phyloP scores from a whole-genome alignment of 495 filamentous ascomycete species.

The Penicillium argentinense region DNA sequence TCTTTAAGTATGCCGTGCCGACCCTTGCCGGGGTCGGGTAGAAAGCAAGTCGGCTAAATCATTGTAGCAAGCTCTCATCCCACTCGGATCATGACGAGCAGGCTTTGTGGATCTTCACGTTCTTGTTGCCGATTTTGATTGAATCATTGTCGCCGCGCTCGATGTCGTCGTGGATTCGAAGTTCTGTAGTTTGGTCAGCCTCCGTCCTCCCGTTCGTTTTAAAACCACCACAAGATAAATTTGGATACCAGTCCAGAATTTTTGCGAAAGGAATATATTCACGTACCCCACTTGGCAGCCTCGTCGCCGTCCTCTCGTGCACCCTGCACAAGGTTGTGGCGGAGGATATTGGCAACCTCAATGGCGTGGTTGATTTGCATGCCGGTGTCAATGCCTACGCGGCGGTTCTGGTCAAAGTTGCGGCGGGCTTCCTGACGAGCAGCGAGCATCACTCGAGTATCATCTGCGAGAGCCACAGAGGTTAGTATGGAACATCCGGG shows the following conservation, averaged over 20 bases:
- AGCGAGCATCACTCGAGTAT: constrained; percentile 61
- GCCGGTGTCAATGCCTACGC: constrained; percentile 49
- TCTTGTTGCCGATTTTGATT: constrained; percentile 58
- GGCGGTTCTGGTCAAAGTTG: constrained; percentile 66
- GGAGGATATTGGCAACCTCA: constrained; percentile 76
- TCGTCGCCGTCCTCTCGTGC: constrained; percentile 51
- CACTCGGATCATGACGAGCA: constrained; percentile 35
- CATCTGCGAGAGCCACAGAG: constrained; percentile 51
- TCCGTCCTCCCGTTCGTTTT: too few relatives aligned
- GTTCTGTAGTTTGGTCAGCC: constrained; percentile 52
- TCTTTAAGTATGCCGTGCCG: neutral
- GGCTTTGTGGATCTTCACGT: constrained; percentile 47
- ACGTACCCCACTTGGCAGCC: constrained; percentile 64
- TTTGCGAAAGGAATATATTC: neutral
- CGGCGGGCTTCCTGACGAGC: constrained; percentile 69
- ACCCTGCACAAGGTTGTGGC: constrained; percentile 88
- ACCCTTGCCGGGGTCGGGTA: neutral
- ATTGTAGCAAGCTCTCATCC: neutral
- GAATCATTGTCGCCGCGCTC: constrained; percentile 92
- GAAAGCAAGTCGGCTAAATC: too few relatives aligned
- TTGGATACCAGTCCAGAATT: too few relatives aligned
- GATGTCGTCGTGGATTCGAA: constrained; percentile 85
- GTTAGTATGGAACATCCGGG: constrained; percentile 1
- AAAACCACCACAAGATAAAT: too few relatives aligned
- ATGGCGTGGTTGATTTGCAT: constrained; percentile 72